phyloP scores from a whole-genome alignment of 139 green algal species.

The Coelastrella sp. region DNA sequence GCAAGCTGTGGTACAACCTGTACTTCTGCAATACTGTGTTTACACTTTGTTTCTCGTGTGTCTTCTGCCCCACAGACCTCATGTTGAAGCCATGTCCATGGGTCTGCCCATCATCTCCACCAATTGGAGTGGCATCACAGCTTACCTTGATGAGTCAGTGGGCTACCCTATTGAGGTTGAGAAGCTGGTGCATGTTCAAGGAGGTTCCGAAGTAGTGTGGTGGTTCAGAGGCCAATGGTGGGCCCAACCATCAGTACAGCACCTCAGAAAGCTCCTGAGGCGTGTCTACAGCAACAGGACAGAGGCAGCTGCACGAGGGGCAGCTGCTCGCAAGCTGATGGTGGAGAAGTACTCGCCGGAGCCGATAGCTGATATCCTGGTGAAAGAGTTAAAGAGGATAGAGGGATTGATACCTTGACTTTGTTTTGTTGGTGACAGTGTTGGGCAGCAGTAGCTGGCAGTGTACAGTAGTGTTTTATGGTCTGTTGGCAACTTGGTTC shows the following conservation, averaged over 20 bases:
- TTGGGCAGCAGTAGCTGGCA: no score
- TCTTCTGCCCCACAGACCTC: conserved; percentile 53
- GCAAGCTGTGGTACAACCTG: no score
- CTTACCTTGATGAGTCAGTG: conserved; percentile 46
- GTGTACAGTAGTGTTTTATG: no score
- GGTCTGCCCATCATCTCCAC: conserved; percentile 60
- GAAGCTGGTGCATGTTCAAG: conserved; percentile 50
- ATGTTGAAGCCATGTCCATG: conserved; percentile 83
- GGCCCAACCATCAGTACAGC: conserved; percentile 65
- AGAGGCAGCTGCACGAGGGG: conserved; percentile 55
- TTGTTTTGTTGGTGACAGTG: no score
- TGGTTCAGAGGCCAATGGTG: conserved; percentile 63
- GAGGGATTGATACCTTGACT: conserved; percentile 44
- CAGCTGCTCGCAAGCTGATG: conserved; percentile 60
- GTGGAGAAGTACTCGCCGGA: conserved; percentile 60
- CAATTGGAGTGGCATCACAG: conserved; percentile 75
- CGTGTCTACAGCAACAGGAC: conserved; percentile 52
- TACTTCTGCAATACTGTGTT: no score
- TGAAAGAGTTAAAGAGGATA: conserved; percentile 61
- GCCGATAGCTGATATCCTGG: conserved; percentile 60
- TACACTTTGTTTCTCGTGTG: neutral
- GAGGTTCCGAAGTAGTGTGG: conserved; percentile 7
- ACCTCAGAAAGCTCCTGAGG: conserved; percentile 67
- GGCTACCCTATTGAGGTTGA: conserved; percentile 63
- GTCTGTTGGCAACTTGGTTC: no score